Conservation (phyloP, 2,329 filamentous ascomycete genomes). For the Alternaria consortialis region DNA sequence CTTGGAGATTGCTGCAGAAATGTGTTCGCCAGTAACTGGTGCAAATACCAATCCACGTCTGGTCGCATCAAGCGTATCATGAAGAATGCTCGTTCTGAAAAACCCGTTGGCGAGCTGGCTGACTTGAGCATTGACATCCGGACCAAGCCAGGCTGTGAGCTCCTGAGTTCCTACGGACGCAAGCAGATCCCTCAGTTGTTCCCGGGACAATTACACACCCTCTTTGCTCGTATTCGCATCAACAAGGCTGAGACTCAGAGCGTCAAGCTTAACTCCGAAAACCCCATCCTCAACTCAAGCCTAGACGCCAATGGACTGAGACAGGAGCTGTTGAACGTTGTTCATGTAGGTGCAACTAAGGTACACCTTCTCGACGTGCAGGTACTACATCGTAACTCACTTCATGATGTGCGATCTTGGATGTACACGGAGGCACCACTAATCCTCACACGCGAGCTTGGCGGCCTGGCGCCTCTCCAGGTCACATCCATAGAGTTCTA, state of each 20-base stretch:
- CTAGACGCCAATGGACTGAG: constrained; percentile 30
- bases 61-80: constrained; percentile 37
- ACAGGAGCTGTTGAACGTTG: constrained; percentile 32
- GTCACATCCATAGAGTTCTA: constrained; percentile 31
- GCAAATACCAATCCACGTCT: constrained; percentile 33
- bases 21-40: constrained; percentile 37
- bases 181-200: constrained; percentile 30
- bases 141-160: constrained; percentile 35
- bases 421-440: constrained; percentile 37
- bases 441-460: constrained; percentile 31
- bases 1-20: constrained; percentile 35
- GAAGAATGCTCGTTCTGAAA: constrained; percentile 34
- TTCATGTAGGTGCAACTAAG: constrained; percentile 28
- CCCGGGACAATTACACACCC: constrained; percentile 38
- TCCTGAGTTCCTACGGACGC: constrained; percentile 28
- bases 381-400: constrained; percentile 30
- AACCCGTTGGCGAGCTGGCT: constrained; percentile 33
- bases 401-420: constrained; percentile 33
- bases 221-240: constrained; percentile 35
- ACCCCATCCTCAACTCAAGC: constrained; percentile 36
- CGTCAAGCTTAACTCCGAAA: constrained; percentile 26
- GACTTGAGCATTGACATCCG: constrained; percentile 34
- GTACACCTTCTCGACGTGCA: constrained; percentile 39
- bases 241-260: constrained; percentile 22
- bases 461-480: constrained; percentile 29